Conservation (phyloP, 192 early-diverging fungal species). For the Lobosporangium transversale region DNA sequence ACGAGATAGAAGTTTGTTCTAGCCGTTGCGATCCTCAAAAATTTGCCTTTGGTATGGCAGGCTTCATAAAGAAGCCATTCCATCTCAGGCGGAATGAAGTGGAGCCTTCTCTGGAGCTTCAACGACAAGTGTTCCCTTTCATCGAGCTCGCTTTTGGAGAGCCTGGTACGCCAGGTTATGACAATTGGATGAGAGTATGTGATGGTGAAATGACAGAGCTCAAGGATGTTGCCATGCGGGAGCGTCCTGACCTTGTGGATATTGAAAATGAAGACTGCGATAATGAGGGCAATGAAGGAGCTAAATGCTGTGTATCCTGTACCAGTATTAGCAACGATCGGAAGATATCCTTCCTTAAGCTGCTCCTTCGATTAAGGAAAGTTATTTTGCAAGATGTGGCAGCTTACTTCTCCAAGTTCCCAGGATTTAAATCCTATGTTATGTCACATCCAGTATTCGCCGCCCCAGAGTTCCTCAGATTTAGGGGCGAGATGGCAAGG, state of each 20-base stretch:
- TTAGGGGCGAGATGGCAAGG: too few relatives aligned
- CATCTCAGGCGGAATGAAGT: constrained; percentile 3
- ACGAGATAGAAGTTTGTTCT: background rate
- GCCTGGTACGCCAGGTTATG: background rate
- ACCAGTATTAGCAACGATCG: background rate
- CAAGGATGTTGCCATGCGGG: too few relatives aligned
- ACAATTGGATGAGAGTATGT: constrained; percentile 1
- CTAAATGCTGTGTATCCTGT: background rate
- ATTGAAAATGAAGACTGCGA: background rate
- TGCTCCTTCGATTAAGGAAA: constrained; percentile 3
- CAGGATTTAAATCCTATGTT: too few relatives aligned
- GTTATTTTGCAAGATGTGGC: constrained; percentile 10
- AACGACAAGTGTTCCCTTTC: constrained; percentile 14
- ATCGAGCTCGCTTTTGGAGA: background rate
- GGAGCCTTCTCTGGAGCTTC: background rate
- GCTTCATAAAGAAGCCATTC: background rate
- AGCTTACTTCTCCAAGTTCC: too few relatives aligned
- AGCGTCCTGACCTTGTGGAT: background rate
- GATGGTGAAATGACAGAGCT: constrained; percentile 2
- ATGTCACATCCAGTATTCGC: too few relatives aligned
- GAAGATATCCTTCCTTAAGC: background rate
- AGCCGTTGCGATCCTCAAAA: background rate
- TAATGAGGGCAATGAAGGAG: background rate
- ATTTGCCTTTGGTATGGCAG: constrained; percentile 7
- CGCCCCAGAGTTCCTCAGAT: too few relatives aligned